Percentiles rank a stretch among this genome's conserved stretches.
Evolutionary conservation across 768 basidiomycete genomes (phyloP).

Genomic region (Suillus subluteus): DNA sequence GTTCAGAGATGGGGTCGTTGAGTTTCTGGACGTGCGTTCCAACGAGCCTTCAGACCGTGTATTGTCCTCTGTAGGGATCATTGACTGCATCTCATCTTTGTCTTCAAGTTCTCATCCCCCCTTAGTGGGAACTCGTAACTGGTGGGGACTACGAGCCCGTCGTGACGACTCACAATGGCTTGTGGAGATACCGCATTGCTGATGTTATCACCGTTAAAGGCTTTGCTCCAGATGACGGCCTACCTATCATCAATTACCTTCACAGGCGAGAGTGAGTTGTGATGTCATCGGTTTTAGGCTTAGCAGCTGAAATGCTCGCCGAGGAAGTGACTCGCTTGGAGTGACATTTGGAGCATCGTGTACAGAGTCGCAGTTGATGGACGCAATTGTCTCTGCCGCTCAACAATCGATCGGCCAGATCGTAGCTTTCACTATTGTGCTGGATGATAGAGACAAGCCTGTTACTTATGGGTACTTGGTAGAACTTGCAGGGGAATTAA

Average conservation of each 20-base stretch:
- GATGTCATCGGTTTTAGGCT: background rate
- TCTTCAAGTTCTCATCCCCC: background rate
- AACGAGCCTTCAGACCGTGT: conserved; percentile 4
- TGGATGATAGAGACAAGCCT: conserved; percentile 14
- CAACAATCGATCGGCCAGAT: conserved; percentile 8
- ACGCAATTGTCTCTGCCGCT: conserved; percentile 13
- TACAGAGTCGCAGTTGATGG: conserved; percentile 20
- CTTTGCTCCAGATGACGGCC: conserved; percentile 15
- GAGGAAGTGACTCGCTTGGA: conserved; percentile 4
- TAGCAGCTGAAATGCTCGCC: background rate
- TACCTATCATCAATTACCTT: conserved; percentile 9
- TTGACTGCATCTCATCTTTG: background rate
- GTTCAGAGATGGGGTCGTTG: conserved; percentile 14
- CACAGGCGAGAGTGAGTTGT: background rate
- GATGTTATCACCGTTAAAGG: conserved; percentile 14
- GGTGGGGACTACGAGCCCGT: background rate
- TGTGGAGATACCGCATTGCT: conserved; percentile 14
- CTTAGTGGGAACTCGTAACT: background rate
- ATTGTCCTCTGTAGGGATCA: conserved; percentile 7
- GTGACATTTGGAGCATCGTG: conserved; percentile 8
- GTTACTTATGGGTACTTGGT: conserved; percentile 13
- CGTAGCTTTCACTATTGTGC: background rate
- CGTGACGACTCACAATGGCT: background rate
- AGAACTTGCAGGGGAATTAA: conserved; percentile 6
- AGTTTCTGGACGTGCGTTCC: conserved; percentile 11